Conservation (phyloP, 352 stramenopile species). For the Elongisporangium prolatum region DNA sequence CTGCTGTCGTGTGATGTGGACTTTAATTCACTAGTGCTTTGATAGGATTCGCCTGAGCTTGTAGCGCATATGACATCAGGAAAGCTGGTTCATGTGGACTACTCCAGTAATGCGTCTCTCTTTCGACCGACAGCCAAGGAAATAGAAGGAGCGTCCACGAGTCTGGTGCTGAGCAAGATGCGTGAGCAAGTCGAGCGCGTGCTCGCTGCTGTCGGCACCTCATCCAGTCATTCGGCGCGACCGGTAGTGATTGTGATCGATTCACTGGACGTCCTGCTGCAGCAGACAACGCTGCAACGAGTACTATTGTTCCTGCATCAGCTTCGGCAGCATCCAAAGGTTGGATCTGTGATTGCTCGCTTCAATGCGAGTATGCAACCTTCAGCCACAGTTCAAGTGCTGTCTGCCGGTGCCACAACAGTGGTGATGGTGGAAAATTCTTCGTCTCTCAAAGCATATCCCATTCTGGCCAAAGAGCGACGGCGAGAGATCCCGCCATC, state of each 20-base stretch:
- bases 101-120: constrained; percentile 23
- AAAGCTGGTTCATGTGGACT: constrained; percentile 45
- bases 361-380: constrained; percentile 33
- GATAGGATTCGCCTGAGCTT: not conserved
- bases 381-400: constrained; percentile 11
- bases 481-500: constrained; percentile 49
- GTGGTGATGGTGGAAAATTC: constrained; percentile 54
- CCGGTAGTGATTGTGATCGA: constrained; percentile 56
- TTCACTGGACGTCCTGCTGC: constrained; percentile 57
- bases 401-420: constrained; percentile 39
- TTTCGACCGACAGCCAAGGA: constrained; percentile 8
- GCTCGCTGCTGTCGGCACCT: constrained; percentile 9
- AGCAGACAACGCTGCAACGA: constrained; percentile 34
- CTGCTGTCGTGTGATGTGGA: not conserved
- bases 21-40: not conserved
- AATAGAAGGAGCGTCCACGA: not conserved
- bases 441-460: constrained; percentile 45
- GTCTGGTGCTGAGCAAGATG: constrained; percentile 22
- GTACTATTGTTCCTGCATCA: constrained; percentile 39
- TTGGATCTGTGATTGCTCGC: constrained; percentile 45
- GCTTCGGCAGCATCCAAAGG: constrained; percentile 19
- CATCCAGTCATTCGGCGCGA: constrained; percentile 12
- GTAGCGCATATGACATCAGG: not conserved
- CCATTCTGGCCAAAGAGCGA: constrained; percentile 53
- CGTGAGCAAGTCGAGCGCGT: constrained; percentile 18